Conservation (phyloP, 257 asterid species). For the Ehretia macrophylla region DNA sequence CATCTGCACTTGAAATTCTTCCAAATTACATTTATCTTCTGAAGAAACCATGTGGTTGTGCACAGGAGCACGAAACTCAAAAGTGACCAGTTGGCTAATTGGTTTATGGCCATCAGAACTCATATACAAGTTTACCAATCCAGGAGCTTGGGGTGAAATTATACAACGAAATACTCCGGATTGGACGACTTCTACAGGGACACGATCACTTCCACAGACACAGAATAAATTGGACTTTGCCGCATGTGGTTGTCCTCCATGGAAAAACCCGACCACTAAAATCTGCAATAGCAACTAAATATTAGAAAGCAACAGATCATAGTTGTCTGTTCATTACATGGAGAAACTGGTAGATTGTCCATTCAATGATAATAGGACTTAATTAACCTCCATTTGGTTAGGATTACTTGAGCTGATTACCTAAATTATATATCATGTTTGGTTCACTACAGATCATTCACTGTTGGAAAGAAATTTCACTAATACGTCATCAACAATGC, state of each 20-base stretch:
- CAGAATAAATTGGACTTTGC: constrained; percentile 41
- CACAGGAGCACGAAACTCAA: constrained; percentile 61
- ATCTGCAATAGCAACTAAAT: constrained; percentile 42
- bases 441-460: too few relatives aligned
- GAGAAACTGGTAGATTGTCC: too few relatives aligned
- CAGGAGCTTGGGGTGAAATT: constrained; percentile 55
- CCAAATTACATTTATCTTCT: constrained; percentile 45
- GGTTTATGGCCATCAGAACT: constrained; percentile 65
- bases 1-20: constrained; percentile 54
- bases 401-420: too few relatives aligned
- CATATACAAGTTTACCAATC: constrained; percentile 50
- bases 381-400: too few relatives aligned
- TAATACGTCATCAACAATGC: too few relatives aligned
- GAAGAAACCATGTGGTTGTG: constrained; percentile 16
- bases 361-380: too few relatives aligned
- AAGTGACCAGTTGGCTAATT: constrained; percentile 57
- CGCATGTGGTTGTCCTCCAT: constrained; percentile 28
- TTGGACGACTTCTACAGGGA: constrained; percentile 50
- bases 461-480: too few relatives aligned
- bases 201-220: constrained; percentile 53
- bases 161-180: constrained; percentile 64
- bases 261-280: constrained; percentile 53
- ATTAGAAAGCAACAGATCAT: not conserved
- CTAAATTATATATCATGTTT: too few relatives aligned
- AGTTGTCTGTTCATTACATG: not conserved